Percentiles rank a stretch among this genome's conserved stretches.
These are phyloP conservation scores for Starmerella asiatica DNA, from an alignment of 805 yeast species.

Conservation along the genomic window DNA sequence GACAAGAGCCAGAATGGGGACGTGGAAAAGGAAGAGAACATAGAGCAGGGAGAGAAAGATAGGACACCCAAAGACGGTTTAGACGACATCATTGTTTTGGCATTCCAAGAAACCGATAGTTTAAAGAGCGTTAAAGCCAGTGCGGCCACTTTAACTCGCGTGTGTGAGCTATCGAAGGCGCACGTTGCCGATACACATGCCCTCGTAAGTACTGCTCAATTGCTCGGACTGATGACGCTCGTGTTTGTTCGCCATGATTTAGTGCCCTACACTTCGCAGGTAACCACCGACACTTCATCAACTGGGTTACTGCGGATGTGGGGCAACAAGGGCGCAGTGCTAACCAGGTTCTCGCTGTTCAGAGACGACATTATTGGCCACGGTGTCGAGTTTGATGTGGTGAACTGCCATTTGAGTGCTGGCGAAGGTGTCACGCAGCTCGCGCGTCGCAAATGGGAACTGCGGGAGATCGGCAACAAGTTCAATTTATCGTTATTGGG, in stretches of 20 bases:
- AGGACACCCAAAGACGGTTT: too few relatives aligned
- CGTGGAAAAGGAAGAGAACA: slow-evolving; percentile 13
- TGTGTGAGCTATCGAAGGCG: slow-evolving; percentile 19
- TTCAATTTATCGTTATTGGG: slow-evolving; percentile 23
- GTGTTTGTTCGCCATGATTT: slow-evolving; percentile 30
- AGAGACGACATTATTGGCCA: slow-evolving; percentile 20
- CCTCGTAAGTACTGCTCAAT: slow-evolving; percentile 34
- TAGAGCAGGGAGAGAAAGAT: too few relatives aligned
- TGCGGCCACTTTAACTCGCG: slow-evolving; percentile 22
- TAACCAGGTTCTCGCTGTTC: slow-evolving; percentile 31
- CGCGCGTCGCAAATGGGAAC: slow-evolving; percentile 34
- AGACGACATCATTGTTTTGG: slow-evolving; percentile 66
- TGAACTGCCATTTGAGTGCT: slow-evolving; percentile 41
- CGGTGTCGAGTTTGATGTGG: slow-evolving; percentile 27
- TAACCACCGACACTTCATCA: slow-evolving; percentile 36
- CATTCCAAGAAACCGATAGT: slow-evolving; percentile 63
- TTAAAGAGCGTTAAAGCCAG: slow-evolving; percentile 27
- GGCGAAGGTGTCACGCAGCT: slow-evolving; percentile 31
- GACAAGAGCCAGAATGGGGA: too few relatives aligned
- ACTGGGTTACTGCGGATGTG: slow-evolving; percentile 44
- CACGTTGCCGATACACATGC: slow-evolving; percentile 24
- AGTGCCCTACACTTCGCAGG: slow-evolving; percentile 29
- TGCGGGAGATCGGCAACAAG: slow-evolving; percentile 29
- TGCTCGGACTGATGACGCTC: slow-evolving; percentile 41
- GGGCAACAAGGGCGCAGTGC: slow-evolving; percentile 52